Conservation (phyloP, 768 basidiomycete genomes). For the Pleurotus salmoneostramineus region DNA sequence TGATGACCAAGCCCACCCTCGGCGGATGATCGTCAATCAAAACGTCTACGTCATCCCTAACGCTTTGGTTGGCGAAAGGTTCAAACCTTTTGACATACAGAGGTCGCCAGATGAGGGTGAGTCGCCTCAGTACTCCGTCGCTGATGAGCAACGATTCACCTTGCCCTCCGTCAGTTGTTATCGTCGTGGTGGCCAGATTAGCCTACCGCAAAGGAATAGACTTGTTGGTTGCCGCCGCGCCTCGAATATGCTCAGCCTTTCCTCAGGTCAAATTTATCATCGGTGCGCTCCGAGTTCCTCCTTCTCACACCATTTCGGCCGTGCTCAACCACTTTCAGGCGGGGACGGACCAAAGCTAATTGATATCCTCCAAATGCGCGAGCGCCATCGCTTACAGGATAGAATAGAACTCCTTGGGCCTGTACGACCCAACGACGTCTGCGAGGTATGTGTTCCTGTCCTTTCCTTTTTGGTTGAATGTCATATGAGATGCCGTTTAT, state of each 20-base stretch:
- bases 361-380: conserved; percentile 92
- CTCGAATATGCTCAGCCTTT: conserved; percentile 81
- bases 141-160: background rate
- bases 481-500: too few species aligned
- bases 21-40: conserved; percentile 36
- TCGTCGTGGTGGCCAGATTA: conserved; percentile 86
- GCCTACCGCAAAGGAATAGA: conserved; percentile 97
- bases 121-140: conserved; percentile 12
- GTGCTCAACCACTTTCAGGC: conserved; percentile 39
- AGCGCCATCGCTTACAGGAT: conserved; percentile 86
- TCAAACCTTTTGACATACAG: conserved; percentile 55
- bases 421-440: conserved; percentile 79
- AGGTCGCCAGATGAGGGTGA: conserved; percentile 54
- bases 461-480: too few species aligned
- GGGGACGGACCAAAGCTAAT: conserved; percentile 96
- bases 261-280: conserved; percentile 88
- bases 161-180: conserved; percentile 61
- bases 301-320: background rate
- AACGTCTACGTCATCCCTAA: conserved; percentile 94
- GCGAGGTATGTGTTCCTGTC: conserved; percentile 42
- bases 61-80: conserved; percentile 82
- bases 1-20: conserved; percentile 31
- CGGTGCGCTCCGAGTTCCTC: conserved; percentile 37
- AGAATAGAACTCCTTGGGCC: conserved; percentile 87
- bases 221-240: conserved; percentile 88